Conservation (phyloP, 2,329 filamentous ascomycete species). For the Xylaria sp. region DNA sequence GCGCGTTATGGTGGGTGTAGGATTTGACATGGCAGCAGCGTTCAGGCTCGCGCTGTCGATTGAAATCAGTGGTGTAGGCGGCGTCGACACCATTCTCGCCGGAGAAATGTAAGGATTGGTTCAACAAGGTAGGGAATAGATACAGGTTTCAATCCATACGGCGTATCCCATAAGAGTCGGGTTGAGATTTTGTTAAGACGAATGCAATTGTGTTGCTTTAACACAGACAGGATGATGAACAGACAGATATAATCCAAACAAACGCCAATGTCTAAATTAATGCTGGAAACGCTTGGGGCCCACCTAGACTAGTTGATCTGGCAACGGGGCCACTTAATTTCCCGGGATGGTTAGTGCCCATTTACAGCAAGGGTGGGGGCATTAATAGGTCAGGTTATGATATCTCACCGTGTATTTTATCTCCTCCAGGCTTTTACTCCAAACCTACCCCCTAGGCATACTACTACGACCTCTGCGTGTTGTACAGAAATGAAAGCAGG, state of each 20-base stretch:
- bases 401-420: too few relatives aligned
- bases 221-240: not conserved
- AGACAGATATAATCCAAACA: not conserved
- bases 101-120: not conserved
- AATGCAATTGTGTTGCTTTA: not conserved
- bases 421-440: too few relatives aligned
- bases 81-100: conserved; percentile 20
- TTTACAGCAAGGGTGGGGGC: too few relatives aligned
- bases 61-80: conserved; percentile 19
- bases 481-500: too few relatives aligned
- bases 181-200: conserved; percentile 4
- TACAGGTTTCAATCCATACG: conserved; percentile 12
- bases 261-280: too few relatives aligned
- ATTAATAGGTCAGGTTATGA: too few relatives aligned
- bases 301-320: not conserved
- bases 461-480: too few relatives aligned
- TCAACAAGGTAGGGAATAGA: not conserved
- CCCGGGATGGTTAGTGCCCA: too few relatives aligned
- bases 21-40: not conserved
- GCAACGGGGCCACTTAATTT: too few relatives aligned
- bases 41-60: conserved; percentile 14
- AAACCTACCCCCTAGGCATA: too few relatives aligned
- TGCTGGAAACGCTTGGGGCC: too few relatives aligned
- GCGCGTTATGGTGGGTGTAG: conserved; percentile 22
- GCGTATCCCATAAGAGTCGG: conserved; percentile 4